Base-by-base conservation (phyloP, 2,329 filamentous ascomycete genomes). In the Aspergillus vadensis region DNA sequence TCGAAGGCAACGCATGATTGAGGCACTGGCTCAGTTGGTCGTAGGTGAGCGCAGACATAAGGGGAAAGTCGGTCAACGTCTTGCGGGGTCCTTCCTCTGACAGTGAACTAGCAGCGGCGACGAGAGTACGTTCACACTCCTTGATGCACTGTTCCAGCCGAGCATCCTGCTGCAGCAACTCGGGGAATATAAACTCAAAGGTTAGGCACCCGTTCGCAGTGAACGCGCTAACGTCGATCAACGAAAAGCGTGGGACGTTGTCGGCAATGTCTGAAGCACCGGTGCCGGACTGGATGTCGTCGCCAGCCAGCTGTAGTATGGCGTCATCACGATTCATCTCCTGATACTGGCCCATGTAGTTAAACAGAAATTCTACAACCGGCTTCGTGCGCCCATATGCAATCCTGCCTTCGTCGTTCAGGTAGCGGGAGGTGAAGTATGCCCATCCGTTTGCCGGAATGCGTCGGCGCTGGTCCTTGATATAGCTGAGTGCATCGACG, bases 391-490 rank as follows among this genome's bases (percentile, higher is more conserved):
- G 21, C 12, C 47, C 47, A 27, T 27, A 27, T 4, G 23, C 23
- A 4, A 27, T 15, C 21, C 6, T 15, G 5, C 50, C 50, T 30
- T 53, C 30, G 9, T 38, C 36, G 23, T 57, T 57, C 4, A 56
- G 36, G 39, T 52, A 57, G 2, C 48, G 53, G 1, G 54, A 57
- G 4, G 47, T 36, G 38, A 61, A 57, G 15, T 59, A 62, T 2
- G 43, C 23, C 56, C 44, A 56, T 2, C 60, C 60, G 23, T 52
- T 43, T 8, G 12, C 21, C 4, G 52, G 60, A 14, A 57, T 17
- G 14, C n/a, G 39, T 12, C 51, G 55, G 15, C 59, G 55, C 5
- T 15, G 5, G 43, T 62, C 59, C 48, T 62, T 62, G 21, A 38
- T 32, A n/a, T 36, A 49, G 5, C 59, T 25, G 10, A 61, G 21